Evolutionary conservation across 176 grass and related monocot genomes (phyloP).

Genomic region (maize (Zea mays)): DNA sequence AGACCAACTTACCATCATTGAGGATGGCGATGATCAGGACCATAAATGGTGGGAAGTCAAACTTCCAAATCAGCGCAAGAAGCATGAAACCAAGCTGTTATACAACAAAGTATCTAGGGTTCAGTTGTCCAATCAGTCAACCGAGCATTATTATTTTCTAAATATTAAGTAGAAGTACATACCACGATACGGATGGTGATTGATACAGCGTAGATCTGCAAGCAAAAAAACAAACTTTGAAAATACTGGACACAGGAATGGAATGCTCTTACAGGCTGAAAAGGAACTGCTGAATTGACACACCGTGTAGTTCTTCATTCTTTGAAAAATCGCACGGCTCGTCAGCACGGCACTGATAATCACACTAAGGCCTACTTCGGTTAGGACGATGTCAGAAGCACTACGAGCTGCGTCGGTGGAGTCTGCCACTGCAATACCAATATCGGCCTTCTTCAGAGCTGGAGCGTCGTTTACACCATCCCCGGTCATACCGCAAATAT

Average conservation of each 20-base stretch:
- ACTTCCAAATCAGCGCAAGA: slow-evolving; percentile 84
- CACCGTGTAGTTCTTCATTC: slow-evolving; percentile 95
- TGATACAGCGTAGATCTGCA: slow-evolving; percentile 95
- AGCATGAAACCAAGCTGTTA: slow-evolving; percentile 96
- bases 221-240: slow-evolving; percentile 21
- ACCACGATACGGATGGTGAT: slow-evolving; percentile 99
- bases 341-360: slow-evolving; percentile 93
- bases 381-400: slow-evolving; percentile 90
- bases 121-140: slow-evolving; percentile 7
- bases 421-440: slow-evolving; percentile 89
- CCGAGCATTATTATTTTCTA: background rate
- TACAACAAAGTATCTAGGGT: slow-evolving; percentile 6
- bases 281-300: slow-evolving; percentile 12
- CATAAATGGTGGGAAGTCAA: slow-evolving; percentile 94
- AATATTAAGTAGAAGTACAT: slow-evolving; percentile 14
- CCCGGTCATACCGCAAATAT: slow-evolving; percentile 91
- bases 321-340: slow-evolving; percentile 90
- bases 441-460: slow-evolving; percentile 90
- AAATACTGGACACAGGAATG: slow-evolving; percentile 2
- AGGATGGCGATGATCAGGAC: slow-evolving; percentile 94
- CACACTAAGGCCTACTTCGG: slow-evolving; percentile 82
- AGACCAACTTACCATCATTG: slow-evolving; percentile 68
- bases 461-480: slow-evolving; percentile 95
- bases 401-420: slow-evolving; percentile 83
- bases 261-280: background rate